Conservation (phyloP, 441 rosid genomes). For the Arabidopsis lyrata region DNA sequence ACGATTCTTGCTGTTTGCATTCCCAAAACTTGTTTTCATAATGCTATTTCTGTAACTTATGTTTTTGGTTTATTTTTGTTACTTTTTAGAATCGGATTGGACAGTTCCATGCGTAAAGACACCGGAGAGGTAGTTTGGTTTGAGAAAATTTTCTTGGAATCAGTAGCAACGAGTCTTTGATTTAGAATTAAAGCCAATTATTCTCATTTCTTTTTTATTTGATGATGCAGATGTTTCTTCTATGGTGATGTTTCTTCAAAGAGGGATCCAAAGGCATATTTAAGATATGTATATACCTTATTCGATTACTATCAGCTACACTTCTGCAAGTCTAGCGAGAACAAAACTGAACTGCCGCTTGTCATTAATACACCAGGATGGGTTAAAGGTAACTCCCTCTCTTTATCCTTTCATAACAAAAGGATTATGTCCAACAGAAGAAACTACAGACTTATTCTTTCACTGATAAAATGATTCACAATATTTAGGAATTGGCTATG, state of each 20-base stretch:
- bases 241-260: slow-evolving; percentile 90
- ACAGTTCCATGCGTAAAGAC: slow-evolving; percentile 87
- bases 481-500: slow-evolving; percentile 83
- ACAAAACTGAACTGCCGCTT: slow-evolving; percentile 66
- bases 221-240: slow-evolving; percentile 68
- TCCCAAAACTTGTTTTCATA: neutral
- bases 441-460: neutral
- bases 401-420: slow-evolving; percentile 12
- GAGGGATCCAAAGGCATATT: slow-evolving; percentile 82
- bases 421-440: neutral
- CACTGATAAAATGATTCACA: slow-evolving; percentile 17
- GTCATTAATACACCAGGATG: slow-evolving; percentile 95
- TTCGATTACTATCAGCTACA: slow-evolving; percentile 66
- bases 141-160: neutral
- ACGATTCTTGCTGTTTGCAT: neutral
- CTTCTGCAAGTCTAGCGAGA: slow-evolving; percentile 51
- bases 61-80: neutral
- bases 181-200: neutral
- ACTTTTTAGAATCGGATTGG: slow-evolving; percentile 60
- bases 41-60: slow-evolving; percentile 28
- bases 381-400: slow-evolving; percentile 77
- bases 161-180: neutral
- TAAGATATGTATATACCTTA: slow-evolving; percentile 62
- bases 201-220: slow-evolving; percentile 32
- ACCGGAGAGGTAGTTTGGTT: slow-evolving; percentile 73